Percentiles rank a stretch among this genome's conserved stretches.
Conservation (phyloP, 257 asterid genomes). For the Gentiana dahurica region DNA sequence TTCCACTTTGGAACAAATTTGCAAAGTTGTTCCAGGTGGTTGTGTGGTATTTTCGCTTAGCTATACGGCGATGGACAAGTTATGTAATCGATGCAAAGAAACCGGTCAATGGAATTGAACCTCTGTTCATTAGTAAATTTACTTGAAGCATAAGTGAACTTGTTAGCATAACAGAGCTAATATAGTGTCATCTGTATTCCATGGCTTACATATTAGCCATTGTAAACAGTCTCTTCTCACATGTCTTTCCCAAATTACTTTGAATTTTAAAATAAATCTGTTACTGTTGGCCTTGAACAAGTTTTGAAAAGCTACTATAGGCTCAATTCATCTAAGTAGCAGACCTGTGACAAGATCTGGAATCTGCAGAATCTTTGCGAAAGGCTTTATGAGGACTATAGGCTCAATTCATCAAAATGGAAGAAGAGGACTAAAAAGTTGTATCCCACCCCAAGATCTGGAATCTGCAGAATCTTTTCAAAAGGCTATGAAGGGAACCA, state of each 20-base stretch:
- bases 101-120: conserved; percentile 90
- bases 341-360: conserved; percentile 31
- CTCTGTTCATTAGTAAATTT: conserved; percentile 71
- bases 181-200: too few species aligned
- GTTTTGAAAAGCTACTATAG: conserved; percentile 59
- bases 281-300: conserved; percentile 32
- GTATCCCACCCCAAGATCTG: conserved; percentile 28
- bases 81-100: conserved; percentile 76
- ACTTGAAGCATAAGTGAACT: too few species aligned
- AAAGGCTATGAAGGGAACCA: conserved; percentile 56
- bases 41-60: conserved; percentile 94
- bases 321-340: conserved; percentile 39
- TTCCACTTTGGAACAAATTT: conserved; percentile 76
- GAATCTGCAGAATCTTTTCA: conserved; percentile 19
- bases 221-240: too few species aligned
- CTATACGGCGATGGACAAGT: conserved; percentile 82
- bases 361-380: too few species aligned
- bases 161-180: not conserved
- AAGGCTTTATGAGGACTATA: too few species aligned
- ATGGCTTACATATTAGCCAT: too few species aligned
- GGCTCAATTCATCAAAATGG: conserved; percentile 9
- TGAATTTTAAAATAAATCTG: too few species aligned
- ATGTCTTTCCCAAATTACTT: too few species aligned
- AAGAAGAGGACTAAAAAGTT: conserved; percentile 45
- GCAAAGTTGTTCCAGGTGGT: conserved; percentile 81